Evolutionary conservation across 208 protist species (phyloP), one percentile per base, ranked within the genome.

Genomic region (Leishmania turanica): DNA sequence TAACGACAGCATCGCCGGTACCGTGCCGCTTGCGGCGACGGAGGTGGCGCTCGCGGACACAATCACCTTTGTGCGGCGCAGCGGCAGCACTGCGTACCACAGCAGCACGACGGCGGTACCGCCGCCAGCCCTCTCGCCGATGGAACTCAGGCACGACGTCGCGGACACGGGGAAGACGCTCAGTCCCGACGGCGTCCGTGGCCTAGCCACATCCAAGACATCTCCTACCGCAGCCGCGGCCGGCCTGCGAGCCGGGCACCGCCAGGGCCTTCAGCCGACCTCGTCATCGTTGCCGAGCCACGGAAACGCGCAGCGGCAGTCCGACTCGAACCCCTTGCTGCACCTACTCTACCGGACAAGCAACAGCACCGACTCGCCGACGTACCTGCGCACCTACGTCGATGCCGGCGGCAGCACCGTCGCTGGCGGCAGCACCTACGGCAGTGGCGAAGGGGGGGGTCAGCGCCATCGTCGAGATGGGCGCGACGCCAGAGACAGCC

Each of bases 391-490:
- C 47, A 53, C 70, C 45, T 54, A 19, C 70, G 40, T 47, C 21
- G 70, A 74, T 31, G 70, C 24, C 13, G 68, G 68, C 45, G 68
- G 40, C 40, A 72, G 68, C 21, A 72, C 68, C 21, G 40, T 72
- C 21, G 68, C 68, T 24, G 68, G 68, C 3, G 68, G 68, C 40
- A 72, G 68, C 68, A 72, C 17, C 68, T 47, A 49, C 40, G 40
- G 68, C 68, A 24, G 42, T n/a, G 70, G 70, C n/a, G 70, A 54
- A 4, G 24, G 45, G n/a, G 47, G 40, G n/a, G 47, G 40, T 56
- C 71, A 62, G 47, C 51, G 49, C 15, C 71, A 19, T 21, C 34
- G 31, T 60, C 47, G 49, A 4, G 49, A 60, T 60, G 75, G 5
- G 42, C 58, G 19, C 56, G 45, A 82, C 49, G 3, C 40, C 75